phyloP scores from a whole-genome alignment of 805 yeast genomes.

The Wickerhamomyces pijperi region DNA sequence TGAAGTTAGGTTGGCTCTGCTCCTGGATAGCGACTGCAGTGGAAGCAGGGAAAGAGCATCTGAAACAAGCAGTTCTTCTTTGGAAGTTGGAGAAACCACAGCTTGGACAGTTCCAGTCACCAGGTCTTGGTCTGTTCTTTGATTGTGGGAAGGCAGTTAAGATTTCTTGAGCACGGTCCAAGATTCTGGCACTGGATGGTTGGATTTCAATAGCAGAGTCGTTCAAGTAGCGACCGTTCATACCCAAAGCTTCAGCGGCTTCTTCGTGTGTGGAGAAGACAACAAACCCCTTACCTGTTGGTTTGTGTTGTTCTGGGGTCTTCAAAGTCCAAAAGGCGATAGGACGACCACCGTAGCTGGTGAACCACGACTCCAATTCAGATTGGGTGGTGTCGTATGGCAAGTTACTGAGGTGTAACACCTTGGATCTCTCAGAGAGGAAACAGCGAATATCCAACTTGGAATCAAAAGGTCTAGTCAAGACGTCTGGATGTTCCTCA shows the following conservation, averaged over 20 bases:
- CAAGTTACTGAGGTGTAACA: slow-evolving; percentile 69
- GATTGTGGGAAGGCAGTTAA: slow-evolving; percentile 76
- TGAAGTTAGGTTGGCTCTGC: slow-evolving; percentile 30
- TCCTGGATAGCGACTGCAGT: slow-evolving; percentile 63
- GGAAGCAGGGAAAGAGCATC: slow-evolving; percentile 82
- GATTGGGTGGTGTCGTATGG: slow-evolving; percentile 83
- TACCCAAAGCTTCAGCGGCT: slow-evolving; percentile 63
- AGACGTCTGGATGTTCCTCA: slow-evolving; percentile 40
- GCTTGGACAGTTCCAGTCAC: slow-evolving; percentile 96
- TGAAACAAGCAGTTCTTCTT: slow-evolving; percentile 85
- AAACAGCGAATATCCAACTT: slow-evolving; percentile 64
- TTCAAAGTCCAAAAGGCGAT: slow-evolving; percentile 83
- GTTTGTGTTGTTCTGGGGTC: slow-evolving; percentile 41
- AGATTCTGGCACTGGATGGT: slow-evolving; percentile 68
- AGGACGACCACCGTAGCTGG: slow-evolving; percentile 78
- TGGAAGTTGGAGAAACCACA: slow-evolving; percentile 95
- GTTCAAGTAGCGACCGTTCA: slow-evolving; percentile 69
- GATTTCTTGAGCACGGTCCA: slow-evolving; percentile 75
- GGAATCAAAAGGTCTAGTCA: slow-evolving; percentile 68
- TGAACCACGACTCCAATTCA: slow-evolving; percentile 85
- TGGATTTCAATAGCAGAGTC: slow-evolving; percentile 76
- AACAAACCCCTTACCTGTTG: slow-evolving; percentile 67
- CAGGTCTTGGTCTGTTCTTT: slow-evolving; percentile 87
- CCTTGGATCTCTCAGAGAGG: slow-evolving; percentile 59
- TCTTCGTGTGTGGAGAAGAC: slow-evolving; percentile 79